A percentile compares a stretch with the other conserved stretches of the same genome.
phyloP scores from a whole-genome alignment of 257 asterid genomes.

The Solanum commersonii region DNA sequence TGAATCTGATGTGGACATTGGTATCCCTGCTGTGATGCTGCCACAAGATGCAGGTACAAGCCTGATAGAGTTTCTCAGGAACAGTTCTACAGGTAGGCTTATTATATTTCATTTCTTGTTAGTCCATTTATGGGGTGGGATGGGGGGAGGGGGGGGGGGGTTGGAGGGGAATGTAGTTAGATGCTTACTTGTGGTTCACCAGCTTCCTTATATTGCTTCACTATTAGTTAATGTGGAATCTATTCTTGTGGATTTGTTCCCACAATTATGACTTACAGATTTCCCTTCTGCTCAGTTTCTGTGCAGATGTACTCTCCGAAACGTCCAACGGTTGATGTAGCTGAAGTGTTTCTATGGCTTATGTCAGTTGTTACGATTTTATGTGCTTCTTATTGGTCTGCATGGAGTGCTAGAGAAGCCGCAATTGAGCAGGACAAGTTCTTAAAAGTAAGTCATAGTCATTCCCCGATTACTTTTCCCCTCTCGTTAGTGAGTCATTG shows the following conservation, averaged over 20 bases:
- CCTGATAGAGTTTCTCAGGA: constrained; percentile 39
- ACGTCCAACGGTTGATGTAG: constrained; percentile 10
- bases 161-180: neutral
- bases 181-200: neutral
- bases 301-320: constrained; percentile 29
- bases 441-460: constrained; percentile 41
- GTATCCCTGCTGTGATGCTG: constrained; percentile 90
- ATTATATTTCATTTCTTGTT: neutral
- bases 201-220: neutral
- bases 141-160: neutral
- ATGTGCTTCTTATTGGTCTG: constrained; percentile 78
- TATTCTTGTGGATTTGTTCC: neutral
- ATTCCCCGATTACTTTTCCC: neutral
- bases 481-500: neutral
- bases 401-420: constrained; percentile 90
- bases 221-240: neutral
- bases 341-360: constrained; percentile 15
- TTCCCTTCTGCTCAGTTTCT: constrained; percentile 49
- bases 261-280: neutral
- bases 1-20: constrained; percentile 48
- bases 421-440: constrained; percentile 76
- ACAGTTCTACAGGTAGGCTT: constrained; percentile 58
- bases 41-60: constrained; percentile 82
- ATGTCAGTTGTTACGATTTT: constrained; percentile 10
- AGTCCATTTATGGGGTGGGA: neutral